Evolutionary conservation across 305 asterid species (phyloP), one percentile per base, ranked within the genome.

Genomic region (Fraxinus baroniana): DNA sequence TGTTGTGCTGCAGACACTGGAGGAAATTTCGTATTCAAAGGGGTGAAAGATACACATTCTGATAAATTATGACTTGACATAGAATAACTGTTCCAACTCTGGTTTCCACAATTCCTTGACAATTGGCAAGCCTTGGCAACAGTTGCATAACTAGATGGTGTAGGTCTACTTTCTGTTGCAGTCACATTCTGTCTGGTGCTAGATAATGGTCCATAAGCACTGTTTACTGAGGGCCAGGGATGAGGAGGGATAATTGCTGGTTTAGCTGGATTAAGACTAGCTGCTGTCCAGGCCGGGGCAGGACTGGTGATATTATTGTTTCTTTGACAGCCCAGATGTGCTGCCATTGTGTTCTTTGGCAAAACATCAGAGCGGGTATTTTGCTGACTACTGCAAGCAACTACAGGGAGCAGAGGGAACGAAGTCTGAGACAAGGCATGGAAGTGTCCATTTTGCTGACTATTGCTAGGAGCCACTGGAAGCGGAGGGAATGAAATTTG

Each of bases 401-500:
- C 64, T 22, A 55, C 64, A n/a, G 64, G 7, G 22, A 55, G 22
- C 9, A 55, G 22, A 55, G 64, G 64, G 64, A 55, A 55, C 9
- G 24, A 55, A 55, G 24, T 55, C 22, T 55, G 24, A 17, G 64
- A 52, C 22, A n/a, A 55, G 64, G 22, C 24, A 17, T n/a, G 64
- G 18, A 55, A n/a, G 22, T 55, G 24, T n/a, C 64, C 64, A n/a
- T 55, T 55, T 55, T 55, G 9, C 64, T 55, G 64, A 55, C 64
- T 15, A 84, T 84, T 85, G 80, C 82, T 87, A 79, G 96, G 81
- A 78, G 88, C 94, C 62, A 77, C 84, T n/a, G 91, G 85, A 15
- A 96, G 91, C 36, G 95, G 97, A 81, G 98, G 99, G 87, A 94
- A 95, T 5, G 95, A 86, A 79, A 94, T 81, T 49, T 83, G 90